Evolutionary conservation across 192 early-diverging fungal species (phyloP).

Genomic region (Allomyces arbusculus): DNA sequence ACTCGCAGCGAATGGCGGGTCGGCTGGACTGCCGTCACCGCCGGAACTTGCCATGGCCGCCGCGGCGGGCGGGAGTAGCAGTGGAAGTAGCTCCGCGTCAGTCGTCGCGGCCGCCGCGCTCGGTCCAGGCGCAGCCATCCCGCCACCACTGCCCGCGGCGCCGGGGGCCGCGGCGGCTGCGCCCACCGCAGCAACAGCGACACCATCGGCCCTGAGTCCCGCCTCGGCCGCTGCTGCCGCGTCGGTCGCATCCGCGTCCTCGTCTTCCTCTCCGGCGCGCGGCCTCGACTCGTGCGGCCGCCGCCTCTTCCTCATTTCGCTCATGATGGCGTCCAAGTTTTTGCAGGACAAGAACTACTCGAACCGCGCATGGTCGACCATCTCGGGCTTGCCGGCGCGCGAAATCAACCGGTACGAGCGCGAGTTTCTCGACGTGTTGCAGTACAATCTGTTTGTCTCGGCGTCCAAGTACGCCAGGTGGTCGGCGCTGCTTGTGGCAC

Average conservation of each 20-base stretch:
- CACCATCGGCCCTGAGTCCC: slow-evolving; percentile 11
- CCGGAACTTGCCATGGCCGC: slow-evolving; percentile 12
- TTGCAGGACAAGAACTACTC: slow-evolving; percentile 63
- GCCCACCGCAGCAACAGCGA: slow-evolving; percentile 4
- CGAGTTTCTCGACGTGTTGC: slow-evolving; percentile 50
- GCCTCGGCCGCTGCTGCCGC: slow-evolving; percentile 10
- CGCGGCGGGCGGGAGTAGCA: background rate
- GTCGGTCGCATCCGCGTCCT: slow-evolving; percentile 3
- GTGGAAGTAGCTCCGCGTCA: too few species aligned
- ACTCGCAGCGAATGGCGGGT: slow-evolving; percentile 3
- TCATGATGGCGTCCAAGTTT: slow-evolving; percentile 74
- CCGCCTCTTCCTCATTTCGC: slow-evolving; percentile 61
- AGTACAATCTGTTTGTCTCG: slow-evolving; percentile 49
- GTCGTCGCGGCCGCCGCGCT: background rate
- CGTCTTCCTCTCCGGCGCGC: slow-evolving; percentile 14
- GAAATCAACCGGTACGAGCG: slow-evolving; percentile 70
- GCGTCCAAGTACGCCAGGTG: slow-evolving; percentile 36
- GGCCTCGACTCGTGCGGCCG: slow-evolving; percentile 44
- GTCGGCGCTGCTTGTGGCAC: slow-evolving; percentile 20
- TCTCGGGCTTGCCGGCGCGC: slow-evolving; percentile 45
- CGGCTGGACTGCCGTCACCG: slow-evolving; percentile 4
- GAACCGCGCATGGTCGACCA: slow-evolving; percentile 69
- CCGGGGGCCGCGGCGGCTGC: slow-evolving; percentile 5
- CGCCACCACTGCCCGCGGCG: background rate
- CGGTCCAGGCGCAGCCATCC: background rate